Evolutionary conservation across 2,329 filamentous ascomycete genomes (phyloP), one percentile per base, ranked within the genome.

Genomic region (Colletotrichum sp.): DNA sequence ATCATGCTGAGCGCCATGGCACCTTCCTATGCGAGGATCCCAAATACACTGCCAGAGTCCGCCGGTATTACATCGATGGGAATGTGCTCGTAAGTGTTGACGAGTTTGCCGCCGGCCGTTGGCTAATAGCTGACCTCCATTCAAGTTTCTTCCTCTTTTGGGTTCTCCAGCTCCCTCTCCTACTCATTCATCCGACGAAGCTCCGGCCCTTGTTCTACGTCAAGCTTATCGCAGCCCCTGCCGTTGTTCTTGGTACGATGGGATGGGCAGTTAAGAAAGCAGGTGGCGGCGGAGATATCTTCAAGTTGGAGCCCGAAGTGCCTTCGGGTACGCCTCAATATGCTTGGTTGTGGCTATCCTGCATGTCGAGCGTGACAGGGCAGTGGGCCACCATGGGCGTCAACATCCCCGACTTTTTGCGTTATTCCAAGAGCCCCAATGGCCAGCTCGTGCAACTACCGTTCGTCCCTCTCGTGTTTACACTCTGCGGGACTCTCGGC

Each of bases 121-220:
- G 32, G 22, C 44, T 22, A 13, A 3, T 2, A 19, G 32, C 64
- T 76, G 19, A 76, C 57, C 4, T 61, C 12, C 74, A 3, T 8
- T 6, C 13, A 89, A 89, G 15, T 87, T 93, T 86, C 78, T 89
- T 93, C 76, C 78, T 93, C n/a, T 91, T 91, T 80, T 91, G 89
- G 89, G 80, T 88, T 0, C 79, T 90, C 2, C 90, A 91, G 79
- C 82, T 92, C 15, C 90, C 84, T 77, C 82, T 92, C 57, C 81
- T 92, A 11, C 83, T 90, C 71, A 91, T 92, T 77, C 90, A 90
- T 36, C 89, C 89, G 2, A 89, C 89, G 69, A 88, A 86, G 66
- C 84, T 93, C 19, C 84, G 88, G 63, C 90, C 86, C 80, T 80
- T 92, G 55, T 91, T 92, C 77, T 72, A 91, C 2, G 84, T 90